Percentiles rank a stretch among this genome's conserved stretches.
These are phyloP conservation scores for Berkeleyomyces rouxiae DNA, from an alignment of 2,329 filamentous ascomycete species.

Conservation along the genomic window DNA sequence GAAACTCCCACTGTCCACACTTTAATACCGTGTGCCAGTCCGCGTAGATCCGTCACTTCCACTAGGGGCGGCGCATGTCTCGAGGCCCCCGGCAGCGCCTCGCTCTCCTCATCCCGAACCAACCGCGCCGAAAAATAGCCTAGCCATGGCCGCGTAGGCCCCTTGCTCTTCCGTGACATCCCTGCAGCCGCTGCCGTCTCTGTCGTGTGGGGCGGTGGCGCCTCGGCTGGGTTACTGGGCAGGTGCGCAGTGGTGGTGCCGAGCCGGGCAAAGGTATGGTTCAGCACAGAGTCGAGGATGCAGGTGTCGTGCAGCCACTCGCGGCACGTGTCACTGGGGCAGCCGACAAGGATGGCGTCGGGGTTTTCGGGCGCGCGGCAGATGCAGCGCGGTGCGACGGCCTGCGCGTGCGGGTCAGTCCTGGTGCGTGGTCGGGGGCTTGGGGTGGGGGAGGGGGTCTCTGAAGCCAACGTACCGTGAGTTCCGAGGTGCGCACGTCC, in stretches of 20 bases:
- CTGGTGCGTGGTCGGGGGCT: not conserved
- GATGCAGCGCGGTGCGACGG: conserved; percentile 36
- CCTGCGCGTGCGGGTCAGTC: conserved; percentile 25
- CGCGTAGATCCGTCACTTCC: conserved; percentile 35
- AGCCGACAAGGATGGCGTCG: conserved; percentile 42
- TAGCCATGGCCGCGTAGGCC: conserved; percentile 30
- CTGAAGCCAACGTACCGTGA: conserved; percentile 33
- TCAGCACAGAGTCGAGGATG: conserved; percentile 37
- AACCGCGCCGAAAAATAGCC: conserved; percentile 35
- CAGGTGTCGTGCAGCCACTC: conserved; percentile 50
- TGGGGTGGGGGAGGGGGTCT: not conserved
- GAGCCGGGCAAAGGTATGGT: conserved; percentile 32
- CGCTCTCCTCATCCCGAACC: conserved; percentile 19
- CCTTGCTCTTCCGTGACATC: not conserved
- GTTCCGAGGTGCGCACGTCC: conserved; percentile 37
- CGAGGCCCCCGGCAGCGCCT: conserved; percentile 19
- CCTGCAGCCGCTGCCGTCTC: conserved; percentile 2
- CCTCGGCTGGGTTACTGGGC: not conserved
- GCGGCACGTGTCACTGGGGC: conserved; percentile 35
- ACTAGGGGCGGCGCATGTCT: conserved; percentile 28
- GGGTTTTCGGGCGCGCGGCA: conserved; percentile 46
- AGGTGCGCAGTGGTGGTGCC: conserved; percentile 34
- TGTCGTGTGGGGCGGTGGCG: conserved; percentile 15
- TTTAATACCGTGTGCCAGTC: conserved; percentile 32
- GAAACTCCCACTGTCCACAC: conserved; percentile 35